Conservation (phyloP, 768 basidiomycete genomes). For the Termitomyces sp. region DNA sequence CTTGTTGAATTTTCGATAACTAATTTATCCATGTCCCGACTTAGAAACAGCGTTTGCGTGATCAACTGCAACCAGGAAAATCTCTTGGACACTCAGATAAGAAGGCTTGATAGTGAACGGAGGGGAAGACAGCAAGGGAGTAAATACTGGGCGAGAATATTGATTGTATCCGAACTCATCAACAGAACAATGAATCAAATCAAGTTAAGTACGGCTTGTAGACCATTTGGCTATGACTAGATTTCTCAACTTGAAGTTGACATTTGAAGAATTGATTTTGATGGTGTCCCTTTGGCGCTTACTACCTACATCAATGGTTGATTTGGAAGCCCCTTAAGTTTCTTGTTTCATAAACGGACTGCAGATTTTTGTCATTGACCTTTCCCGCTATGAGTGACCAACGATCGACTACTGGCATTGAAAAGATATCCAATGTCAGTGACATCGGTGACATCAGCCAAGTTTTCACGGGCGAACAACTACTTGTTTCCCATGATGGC, state of each 20-base stretch:
- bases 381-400: not conserved
- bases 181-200: not conserved
- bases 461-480: constrained; percentile 21
- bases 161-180: not conserved
- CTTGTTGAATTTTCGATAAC: not conserved
- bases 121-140: not conserved
- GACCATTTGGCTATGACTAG: not conserved
- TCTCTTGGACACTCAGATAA: constrained; percentile 88
- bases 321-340: not conserved
- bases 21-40: not conserved
- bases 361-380: not conserved
- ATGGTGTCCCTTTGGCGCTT: not conserved
- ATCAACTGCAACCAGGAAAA: constrained; percentile 74
- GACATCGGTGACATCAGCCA: constrained; percentile 14
- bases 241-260: not conserved
- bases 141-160: not conserved
- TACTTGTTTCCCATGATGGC: constrained; percentile 37
- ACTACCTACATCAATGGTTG: too few relatives aligned
- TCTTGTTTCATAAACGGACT: not conserved
- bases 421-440: not conserved
- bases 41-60: constrained; percentile 87
- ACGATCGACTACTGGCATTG: not conserved
- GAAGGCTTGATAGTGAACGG: constrained; percentile 18
- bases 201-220: not conserved
- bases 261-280: not conserved